phyloP scores from a whole-genome alignment of 2,329 filamentous ascomycete genomes.

The Penicillium sp. region DNA sequence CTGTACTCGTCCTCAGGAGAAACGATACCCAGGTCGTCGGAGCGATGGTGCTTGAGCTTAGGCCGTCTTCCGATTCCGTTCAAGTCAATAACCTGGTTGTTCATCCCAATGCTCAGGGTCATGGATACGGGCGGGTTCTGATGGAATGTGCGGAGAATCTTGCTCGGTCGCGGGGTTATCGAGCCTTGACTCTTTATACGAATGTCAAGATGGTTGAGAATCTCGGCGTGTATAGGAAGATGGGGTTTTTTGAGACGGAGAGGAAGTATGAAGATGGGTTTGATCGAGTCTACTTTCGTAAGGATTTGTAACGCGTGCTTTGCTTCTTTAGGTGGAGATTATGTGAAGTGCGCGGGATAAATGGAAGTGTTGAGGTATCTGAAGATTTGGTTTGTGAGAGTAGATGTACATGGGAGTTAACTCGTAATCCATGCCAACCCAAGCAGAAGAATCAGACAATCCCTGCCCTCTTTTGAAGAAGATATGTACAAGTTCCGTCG shows the following conservation, averaged over 20 bases:
- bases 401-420: constrained; percentile 13
- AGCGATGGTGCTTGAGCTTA: constrained; percentile 11
- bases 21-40: constrained; percentile 6
- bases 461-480: not conserved
- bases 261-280: constrained; percentile 23
- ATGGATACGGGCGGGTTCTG: constrained; percentile 23
- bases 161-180: constrained; percentile 3
- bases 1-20: constrained; percentile 16
- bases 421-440: constrained; percentile 3
- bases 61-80: constrained; percentile 2
- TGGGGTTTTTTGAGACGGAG: constrained; percentile 23
- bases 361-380: not conserved
- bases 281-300: constrained; percentile 24
- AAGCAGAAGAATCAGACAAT: not conserved
- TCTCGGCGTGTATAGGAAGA: constrained; percentile 17
- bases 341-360: not conserved
- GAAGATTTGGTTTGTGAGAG: not conserved
- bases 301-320: not conserved
- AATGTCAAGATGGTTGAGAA: constrained; percentile 30
- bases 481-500: constrained; percentile 19
- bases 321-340: not conserved
- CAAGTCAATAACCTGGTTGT: constrained; percentile 24
- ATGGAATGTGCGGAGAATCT: constrained; percentile 15
- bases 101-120: constrained; percentile 17
- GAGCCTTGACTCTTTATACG: constrained; percentile 20